Evolutionary conservation across 2,329 filamentous ascomycete species (phyloP).

Genomic region (Aspergillus sp.): DNA sequence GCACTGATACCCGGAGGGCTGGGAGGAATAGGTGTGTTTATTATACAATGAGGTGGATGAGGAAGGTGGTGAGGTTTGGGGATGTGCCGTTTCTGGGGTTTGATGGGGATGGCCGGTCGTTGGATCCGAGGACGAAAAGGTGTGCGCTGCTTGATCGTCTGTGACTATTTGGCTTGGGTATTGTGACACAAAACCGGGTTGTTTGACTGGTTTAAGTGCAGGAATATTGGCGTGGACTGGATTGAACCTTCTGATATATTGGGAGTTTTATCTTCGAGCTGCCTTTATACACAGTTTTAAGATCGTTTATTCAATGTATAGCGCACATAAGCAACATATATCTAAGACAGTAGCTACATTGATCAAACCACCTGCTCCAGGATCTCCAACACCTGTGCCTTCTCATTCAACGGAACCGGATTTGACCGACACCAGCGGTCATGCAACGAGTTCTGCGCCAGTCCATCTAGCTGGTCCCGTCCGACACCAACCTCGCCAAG

Average conservation of each 20-base stretch:
- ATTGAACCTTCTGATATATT: too few species aligned
- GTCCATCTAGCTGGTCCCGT: slow-evolving; percentile 46
- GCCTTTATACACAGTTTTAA: too few species aligned
- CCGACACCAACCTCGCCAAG: slow-evolving; percentile 54
- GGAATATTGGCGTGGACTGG: too few species aligned
- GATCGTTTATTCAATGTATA: too few species aligned
- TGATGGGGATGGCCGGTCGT: not conserved
- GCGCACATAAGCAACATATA: too few species aligned
- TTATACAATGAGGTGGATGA: not conserved
- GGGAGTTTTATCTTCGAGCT: too few species aligned
- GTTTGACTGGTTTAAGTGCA: too few species aligned
- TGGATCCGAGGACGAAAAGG: not conserved
- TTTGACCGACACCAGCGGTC: slow-evolving; percentile 55
- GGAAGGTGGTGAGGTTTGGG: not conserved
- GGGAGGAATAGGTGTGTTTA: not conserved
- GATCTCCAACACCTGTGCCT: slow-evolving; percentile 54
- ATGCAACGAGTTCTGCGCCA: slow-evolving; percentile 52
- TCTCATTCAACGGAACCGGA: slow-evolving; percentile 49
- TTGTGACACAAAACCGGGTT: too few species aligned
- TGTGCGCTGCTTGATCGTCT: not conserved
- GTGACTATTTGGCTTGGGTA: not conserved
- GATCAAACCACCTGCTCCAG: slow-evolving; percentile 41
- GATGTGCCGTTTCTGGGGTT: not conserved
- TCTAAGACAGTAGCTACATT: not conserved
- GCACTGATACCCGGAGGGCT: not conserved